A percentile compares a stretch with the other conserved stretches of the same genome.
These are phyloP conservation scores for Hemerocallis citrina DNA, from an alignment of 106 monocot species.

Conservation along the genomic window DNA sequence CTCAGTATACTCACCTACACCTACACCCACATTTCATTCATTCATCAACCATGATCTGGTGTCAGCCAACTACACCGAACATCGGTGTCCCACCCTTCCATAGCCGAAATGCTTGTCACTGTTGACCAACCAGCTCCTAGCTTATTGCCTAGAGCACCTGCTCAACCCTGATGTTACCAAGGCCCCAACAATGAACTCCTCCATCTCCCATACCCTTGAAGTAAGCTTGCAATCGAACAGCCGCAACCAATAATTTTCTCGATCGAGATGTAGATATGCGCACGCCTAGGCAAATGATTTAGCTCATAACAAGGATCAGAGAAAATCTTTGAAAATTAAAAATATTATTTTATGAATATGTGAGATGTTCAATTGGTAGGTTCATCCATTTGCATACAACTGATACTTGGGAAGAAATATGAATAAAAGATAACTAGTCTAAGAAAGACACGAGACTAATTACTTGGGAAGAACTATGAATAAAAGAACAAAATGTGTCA, in stretches of 20 bases:
- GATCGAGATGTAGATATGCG: background rate
- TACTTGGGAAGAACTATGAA: no score
- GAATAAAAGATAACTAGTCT: no score
- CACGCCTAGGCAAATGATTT: background rate
- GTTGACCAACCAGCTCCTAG: constrained; percentile 20
- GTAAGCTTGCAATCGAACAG: constrained; percentile 12
- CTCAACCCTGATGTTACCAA: constrained; percentile 10
- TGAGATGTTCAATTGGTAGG: no score
- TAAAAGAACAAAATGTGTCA: no score
- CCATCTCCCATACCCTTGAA: constrained; percentile 1
- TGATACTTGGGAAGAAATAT: no score
- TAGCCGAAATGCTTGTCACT: constrained; percentile 41
- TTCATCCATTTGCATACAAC: no score
- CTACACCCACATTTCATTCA: background rate
- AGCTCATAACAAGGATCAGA: background rate
- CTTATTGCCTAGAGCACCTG: constrained; percentile 31
- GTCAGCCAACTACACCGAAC: constrained; percentile 6
- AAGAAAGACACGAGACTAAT: no score
- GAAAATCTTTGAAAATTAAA: background rate
- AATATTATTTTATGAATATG: no score
- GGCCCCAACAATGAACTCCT: constrained; percentile 9
- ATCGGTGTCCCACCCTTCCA: background rate
- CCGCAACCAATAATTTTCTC: constrained; percentile 3
- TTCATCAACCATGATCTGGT: background rate
- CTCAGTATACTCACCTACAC: no score